phyloP scores from a whole-genome alignment of 345 rosid genomes.

The Durio zibethinus region DNA sequence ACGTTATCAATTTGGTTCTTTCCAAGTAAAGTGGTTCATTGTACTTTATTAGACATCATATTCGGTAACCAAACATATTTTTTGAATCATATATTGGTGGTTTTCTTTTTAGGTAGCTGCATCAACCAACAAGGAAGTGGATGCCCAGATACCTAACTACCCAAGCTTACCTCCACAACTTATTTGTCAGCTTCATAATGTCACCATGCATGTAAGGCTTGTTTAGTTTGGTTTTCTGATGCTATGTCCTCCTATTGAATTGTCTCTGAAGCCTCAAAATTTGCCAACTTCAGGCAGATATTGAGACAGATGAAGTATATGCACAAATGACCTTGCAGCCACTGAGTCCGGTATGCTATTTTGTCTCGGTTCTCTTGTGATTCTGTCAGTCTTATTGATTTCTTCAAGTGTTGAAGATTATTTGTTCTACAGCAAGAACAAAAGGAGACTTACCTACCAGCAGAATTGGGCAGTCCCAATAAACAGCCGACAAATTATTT shows the following conservation, averaged over 20 bases:
- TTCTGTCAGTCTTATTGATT: background rate
- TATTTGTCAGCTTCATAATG: constrained; percentile 93
- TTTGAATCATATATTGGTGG: background rate
- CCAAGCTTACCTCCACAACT: constrained; percentile 97
- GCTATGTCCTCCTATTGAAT: background rate
- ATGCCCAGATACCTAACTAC: constrained; percentile 86
- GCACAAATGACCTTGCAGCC: constrained; percentile 99
- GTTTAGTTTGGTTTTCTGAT: constrained; percentile 17
- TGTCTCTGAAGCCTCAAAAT: constrained; percentile 14
- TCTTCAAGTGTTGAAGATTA: background rate
- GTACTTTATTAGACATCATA: background rate
- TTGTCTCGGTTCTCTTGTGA: constrained; percentile 6
- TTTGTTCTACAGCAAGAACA: constrained; percentile 78
- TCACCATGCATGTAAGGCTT: constrained; percentile 93
- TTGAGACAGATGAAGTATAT: constrained; percentile 96
- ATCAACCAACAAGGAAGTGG: constrained; percentile 91
- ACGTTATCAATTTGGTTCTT: background rate
- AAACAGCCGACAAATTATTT: constrained; percentile 97
- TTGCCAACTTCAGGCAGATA: constrained; percentile 82
- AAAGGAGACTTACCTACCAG: constrained; percentile 85
- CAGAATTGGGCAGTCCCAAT: constrained; percentile 81
- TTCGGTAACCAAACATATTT: background rate
- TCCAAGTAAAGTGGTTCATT: background rate
- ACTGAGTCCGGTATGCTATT: constrained; percentile 59
- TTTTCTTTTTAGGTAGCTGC: constrained; percentile 68